Evolutionary conservation across 2,329 filamentous ascomycete species (phyloP).

Genomic region (Metarhizium album): DNA sequence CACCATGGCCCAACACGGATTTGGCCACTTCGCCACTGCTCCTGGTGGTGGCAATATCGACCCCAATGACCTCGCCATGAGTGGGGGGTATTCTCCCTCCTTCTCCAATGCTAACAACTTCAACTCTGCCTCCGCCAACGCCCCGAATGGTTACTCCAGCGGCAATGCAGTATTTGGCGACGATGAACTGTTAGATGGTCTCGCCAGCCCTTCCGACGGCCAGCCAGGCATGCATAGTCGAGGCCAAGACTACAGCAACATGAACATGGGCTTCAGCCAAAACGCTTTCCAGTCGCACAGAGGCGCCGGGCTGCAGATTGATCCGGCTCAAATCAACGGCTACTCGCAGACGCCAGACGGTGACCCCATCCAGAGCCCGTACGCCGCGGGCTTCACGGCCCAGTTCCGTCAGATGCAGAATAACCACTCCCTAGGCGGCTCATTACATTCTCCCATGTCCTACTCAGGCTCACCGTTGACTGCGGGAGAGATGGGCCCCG

Average conservation of each 20-base stretch:
- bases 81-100: constrained; percentile 46
- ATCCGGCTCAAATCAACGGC: constrained; percentile 61
- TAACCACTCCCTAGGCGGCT: constrained; percentile 43
- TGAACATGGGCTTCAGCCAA: constrained; percentile 48
- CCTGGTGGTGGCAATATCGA: constrained; percentile 57
- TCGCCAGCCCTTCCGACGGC: constrained; percentile 45
- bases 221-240: constrained; percentile 35
- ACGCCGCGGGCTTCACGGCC: constrained; percentile 67
- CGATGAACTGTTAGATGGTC: constrained; percentile 74
- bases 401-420: constrained; percentile 64
- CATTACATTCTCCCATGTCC: constrained; percentile 31
- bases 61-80: constrained; percentile 73
- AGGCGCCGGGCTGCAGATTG: constrained; percentile 45
- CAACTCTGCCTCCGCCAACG: constrained; percentile 46
- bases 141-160: constrained; percentile 62
- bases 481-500: constrained; percentile 37
- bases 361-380: constrained; percentile 85
- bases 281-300: constrained; percentile 46
- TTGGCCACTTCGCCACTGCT: constrained; percentile 43
- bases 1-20: constrained; percentile 45
- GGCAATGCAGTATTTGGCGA: constrained; percentile 73
- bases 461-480: constrained; percentile 29
- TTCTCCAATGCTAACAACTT: constrained; percentile 42
- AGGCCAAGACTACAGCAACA: constrained; percentile 44
- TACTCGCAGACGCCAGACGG: constrained; percentile 90